phyloP scores from a whole-genome alignment of 495 filamentous ascomycete genomes.

The Neurospora discreta region DNA sequence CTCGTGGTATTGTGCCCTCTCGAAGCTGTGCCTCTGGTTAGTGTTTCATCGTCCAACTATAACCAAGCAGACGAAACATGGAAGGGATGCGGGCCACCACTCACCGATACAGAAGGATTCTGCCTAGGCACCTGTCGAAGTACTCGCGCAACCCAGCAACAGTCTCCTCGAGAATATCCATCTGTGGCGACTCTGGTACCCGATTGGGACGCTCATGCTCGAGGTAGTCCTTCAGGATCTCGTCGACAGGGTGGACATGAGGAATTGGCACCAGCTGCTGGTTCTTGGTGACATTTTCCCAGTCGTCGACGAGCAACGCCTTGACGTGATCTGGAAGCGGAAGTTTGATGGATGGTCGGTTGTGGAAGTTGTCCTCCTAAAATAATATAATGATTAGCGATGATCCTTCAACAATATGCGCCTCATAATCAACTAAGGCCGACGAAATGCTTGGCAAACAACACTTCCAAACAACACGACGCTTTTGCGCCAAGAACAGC shows the following conservation, averaged over 20 bases:
- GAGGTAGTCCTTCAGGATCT: constrained; percentile 71
- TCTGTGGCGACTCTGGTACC: constrained; percentile 49
- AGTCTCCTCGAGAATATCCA: constrained; percentile 82
- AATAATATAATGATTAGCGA: background rate
- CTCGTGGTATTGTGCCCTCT: constrained; percentile 72
- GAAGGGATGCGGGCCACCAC: constrained; percentile 1
- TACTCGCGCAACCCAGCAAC: constrained; percentile 77
- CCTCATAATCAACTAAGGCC: background rate
- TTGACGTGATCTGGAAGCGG: constrained; percentile 77
- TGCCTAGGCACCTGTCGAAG: constrained; percentile 76
- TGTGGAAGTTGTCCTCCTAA: constrained; percentile 78
- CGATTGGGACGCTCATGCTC: constrained; percentile 58
- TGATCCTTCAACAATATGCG: constrained; percentile 10
- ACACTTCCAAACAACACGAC: background rate
- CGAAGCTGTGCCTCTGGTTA: constrained; percentile 43
- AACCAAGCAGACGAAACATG: background rate
- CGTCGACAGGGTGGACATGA: constrained; percentile 56
- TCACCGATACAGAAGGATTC: constrained; percentile 75
- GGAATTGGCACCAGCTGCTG: constrained; percentile 76
- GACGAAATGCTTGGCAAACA: background rate
- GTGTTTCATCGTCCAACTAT: background rate
- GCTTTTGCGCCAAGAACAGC: background rate
- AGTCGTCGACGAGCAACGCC: constrained; percentile 87
- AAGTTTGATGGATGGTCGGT: constrained; percentile 70
- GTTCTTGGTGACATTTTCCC: constrained; percentile 97